Evolutionary conservation across 768 basidiomycete genomes (phyloP).

Genomic region (Hygrophorus pudorinus): DNA sequence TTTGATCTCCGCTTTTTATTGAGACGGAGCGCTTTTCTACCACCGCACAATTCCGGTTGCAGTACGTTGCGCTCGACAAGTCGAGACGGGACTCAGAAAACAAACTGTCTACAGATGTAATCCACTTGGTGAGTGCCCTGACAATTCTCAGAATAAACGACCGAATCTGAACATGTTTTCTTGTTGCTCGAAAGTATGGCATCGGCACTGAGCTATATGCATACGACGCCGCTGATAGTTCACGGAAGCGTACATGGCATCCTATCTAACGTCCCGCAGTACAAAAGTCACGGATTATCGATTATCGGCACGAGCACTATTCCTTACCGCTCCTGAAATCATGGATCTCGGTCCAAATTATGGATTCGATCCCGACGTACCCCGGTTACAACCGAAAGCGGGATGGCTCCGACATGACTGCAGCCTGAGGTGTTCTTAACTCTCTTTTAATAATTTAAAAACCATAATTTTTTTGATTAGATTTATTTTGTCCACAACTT

Average conservation of each 20-base stretch:
- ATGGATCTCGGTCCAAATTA: constrained; percentile 9
- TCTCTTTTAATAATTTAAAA: no score
- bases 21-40: no score
- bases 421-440: no score
- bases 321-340: constrained; percentile 18
- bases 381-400: constrained; percentile 6
- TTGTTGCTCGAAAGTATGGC: constrained; percentile 10
- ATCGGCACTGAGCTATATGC: constrained; percentile 17
- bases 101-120: not conserved
- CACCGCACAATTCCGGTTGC: no score
- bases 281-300: constrained; percentile 23
- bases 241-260: constrained; percentile 15
- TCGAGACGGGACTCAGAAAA: constrained; percentile 11
- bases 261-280: constrained; percentile 6
- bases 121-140: not conserved
- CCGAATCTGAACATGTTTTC: not conserved
- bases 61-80: no score
- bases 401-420: constrained; percentile 19
- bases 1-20: no score
- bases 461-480: no score
- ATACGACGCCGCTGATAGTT: constrained; percentile 9
- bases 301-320: constrained; percentile 14
- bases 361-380: not conserved
- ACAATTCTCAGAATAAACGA: not conserved
- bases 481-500: constrained; percentile 7